These are phyloP conservation scores for Phialocephala subalpina DNA, from an alignment of 2,329 filamentous ascomycete genomes.

Conservation along the genomic window DNA sequence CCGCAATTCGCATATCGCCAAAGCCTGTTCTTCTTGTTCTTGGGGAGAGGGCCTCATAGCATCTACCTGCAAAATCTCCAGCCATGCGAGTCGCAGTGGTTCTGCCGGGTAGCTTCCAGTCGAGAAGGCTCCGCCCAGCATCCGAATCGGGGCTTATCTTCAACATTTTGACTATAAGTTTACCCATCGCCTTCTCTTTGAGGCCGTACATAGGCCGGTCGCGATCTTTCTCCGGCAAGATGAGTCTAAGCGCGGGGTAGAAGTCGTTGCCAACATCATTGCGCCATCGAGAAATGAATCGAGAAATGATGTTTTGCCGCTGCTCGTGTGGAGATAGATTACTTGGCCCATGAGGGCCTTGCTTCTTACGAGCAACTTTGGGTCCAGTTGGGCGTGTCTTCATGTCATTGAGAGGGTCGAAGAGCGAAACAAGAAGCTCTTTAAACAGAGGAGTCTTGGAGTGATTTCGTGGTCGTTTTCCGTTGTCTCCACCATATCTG, in stretches of 20 bases:
- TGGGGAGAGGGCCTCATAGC: conserved; percentile 86
- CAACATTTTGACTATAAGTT: conserved; percentile 88
- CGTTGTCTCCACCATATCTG: neutral
- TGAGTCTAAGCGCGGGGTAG: conserved; percentile 90
- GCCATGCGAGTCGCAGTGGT: conserved; percentile 70
- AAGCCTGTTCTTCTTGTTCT: conserved; percentile 76
- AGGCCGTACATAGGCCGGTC: conserved; percentile 93
- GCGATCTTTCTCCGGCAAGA: conserved; percentile 90
- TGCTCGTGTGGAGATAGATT: conserved; percentile 78
- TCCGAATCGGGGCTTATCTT: conserved; percentile 92
- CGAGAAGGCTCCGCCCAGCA: conserved; percentile 83
- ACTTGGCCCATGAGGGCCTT: conserved; percentile 63
- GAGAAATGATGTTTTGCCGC: conserved; percentile 80
- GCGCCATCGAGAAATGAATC: conserved; percentile 88
- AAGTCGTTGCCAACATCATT: conserved; percentile 90
- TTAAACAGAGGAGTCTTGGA: conserved; percentile 84
- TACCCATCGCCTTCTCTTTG: conserved; percentile 91
- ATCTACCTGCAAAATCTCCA: conserved; percentile 91
- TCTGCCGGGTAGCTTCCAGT: conserved; percentile 90
- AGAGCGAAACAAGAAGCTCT: conserved; percentile 78
- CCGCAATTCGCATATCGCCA: conserved; percentile 84
- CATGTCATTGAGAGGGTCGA: conserved; percentile 81
- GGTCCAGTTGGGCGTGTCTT: conserved; percentile 67
- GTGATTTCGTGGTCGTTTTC: conserved; percentile 60
- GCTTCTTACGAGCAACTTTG: conserved; percentile 61